Evolutionary conservation across 164 flowering plant species (phyloP).

Genomic region (Vitis riparia): DNA sequence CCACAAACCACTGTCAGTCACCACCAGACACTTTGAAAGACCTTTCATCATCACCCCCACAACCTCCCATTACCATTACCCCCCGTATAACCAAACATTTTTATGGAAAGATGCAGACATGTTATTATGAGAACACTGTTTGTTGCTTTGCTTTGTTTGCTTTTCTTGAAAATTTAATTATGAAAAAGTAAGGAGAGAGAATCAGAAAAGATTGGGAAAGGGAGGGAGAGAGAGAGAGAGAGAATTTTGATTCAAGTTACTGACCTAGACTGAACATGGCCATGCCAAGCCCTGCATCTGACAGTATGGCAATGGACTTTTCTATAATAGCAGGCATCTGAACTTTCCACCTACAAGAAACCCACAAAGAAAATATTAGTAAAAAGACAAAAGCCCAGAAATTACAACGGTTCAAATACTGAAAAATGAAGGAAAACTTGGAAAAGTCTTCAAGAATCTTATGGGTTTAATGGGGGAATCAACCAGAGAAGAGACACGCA

Average conservation of each 20-base stretch:
- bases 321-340: slow-evolving; percentile 86
- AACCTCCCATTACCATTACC: background rate
- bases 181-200: slow-evolving; percentile 5
- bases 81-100: background rate
- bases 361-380: background rate
- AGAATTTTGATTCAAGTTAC: slow-evolving; percentile 17
- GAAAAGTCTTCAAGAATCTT: no score
- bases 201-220: background rate
- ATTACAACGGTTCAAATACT: background rate
- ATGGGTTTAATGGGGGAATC: background rate
- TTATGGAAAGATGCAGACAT: slow-evolving; percentile 1
- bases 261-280: slow-evolving; percentile 98
- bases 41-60: slow-evolving; percentile 22
- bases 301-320: slow-evolving; percentile 83
- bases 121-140: slow-evolving; percentile 22
- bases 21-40: slow-evolving; percentile 4
- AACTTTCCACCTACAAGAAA: slow-evolving; percentile 68
- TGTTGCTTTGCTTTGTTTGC: slow-evolving; percentile 7
- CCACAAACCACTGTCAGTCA: slow-evolving; percentile 5
- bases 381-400: background rate
- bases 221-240: background rate
- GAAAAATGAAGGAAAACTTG: background rate
- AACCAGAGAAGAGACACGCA: slow-evolving; percentile 3
- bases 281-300: slow-evolving; percentile 99
- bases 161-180: slow-evolving; percentile 13